phyloP scores from a whole-genome alignment of 768 basidiomycete genomes.

The Saitozyma podzolica region DNA sequence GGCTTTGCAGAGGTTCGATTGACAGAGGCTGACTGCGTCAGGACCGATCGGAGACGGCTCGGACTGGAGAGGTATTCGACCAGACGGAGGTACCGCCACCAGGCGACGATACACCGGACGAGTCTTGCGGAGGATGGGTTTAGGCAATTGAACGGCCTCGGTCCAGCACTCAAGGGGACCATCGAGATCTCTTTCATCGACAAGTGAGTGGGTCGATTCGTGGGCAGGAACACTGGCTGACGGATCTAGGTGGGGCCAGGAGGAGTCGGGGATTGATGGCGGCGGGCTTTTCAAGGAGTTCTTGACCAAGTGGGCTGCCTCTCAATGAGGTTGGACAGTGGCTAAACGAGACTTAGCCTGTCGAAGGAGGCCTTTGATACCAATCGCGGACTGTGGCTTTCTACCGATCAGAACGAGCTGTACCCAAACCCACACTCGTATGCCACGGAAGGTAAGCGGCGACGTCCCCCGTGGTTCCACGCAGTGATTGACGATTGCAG shows the following conservation, averaged over 20 bases:
- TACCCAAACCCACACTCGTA: constrained; percentile 93
- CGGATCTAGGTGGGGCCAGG: constrained; percentile 39
- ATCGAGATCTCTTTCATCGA: constrained; percentile 91
- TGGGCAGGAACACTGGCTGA: constrained; percentile 1
- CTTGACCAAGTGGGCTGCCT: constrained; percentile 62
- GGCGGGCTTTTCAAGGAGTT: constrained; percentile 99
- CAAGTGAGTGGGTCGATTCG: constrained; percentile 62
- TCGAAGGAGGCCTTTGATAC: constrained; percentile 94
- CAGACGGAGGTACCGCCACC: constrained; percentile 42
- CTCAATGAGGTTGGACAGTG: neutral
- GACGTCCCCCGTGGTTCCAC: neutral
- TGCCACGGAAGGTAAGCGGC: constrained; percentile 72
- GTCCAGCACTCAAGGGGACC: constrained; percentile 74
- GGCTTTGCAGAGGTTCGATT: neutral
- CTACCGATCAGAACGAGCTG: constrained; percentile 84
- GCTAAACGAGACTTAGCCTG: constrained; percentile 57
- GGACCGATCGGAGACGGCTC: constrained; percentile 59
- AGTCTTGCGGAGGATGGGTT: constrained; percentile 89
- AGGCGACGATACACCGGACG: constrained; percentile 63
- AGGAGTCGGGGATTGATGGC: constrained; percentile 82
- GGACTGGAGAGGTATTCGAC: constrained; percentile 41
- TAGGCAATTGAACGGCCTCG: constrained; percentile 66
- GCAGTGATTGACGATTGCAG: constrained; percentile 53
- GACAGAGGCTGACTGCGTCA: constrained; percentile 12
- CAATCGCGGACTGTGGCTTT: constrained; percentile 89